Conservation (phyloP, 106 monocot species). For the Chionographis japonica region DNA sequence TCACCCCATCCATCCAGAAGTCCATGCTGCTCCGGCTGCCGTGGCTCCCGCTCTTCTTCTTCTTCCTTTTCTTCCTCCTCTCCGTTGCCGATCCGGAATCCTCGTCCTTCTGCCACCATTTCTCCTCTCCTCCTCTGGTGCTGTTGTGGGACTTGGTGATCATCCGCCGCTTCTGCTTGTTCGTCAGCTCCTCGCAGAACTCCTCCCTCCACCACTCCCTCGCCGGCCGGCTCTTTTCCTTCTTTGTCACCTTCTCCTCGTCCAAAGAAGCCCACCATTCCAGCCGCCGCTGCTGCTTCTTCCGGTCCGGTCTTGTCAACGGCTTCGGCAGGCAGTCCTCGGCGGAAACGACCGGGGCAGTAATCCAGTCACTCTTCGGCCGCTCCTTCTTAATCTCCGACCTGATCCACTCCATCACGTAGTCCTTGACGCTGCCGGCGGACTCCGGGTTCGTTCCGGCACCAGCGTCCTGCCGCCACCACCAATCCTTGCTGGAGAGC, state of each 20-base stretch:
- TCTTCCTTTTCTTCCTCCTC: constrained; percentile 33
- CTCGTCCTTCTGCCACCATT: constrained; percentile 67
- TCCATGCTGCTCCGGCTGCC: constrained; percentile 36
- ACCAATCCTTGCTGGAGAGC: constrained; percentile 35
- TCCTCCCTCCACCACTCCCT: constrained; percentile 96
- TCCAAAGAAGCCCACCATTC: constrained; percentile 67
- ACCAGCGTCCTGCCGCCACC: constrained; percentile 43
- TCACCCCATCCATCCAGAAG: constrained; percentile 35
- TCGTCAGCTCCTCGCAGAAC: constrained; percentile 78
- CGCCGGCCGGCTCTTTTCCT: constrained; percentile 43
- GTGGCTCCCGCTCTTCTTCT: constrained; percentile 40
- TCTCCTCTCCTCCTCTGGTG: constrained; percentile 14
- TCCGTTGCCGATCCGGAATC: constrained; percentile 5
- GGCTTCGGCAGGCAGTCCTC: constrained; percentile 29
- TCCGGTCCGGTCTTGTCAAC: constrained; percentile 18
- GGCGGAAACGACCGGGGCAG: not conserved
- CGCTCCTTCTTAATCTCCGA: constrained; percentile 88
- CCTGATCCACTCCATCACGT: constrained; percentile 97
- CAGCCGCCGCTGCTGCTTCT: constrained; percentile 32
- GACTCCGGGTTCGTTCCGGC: constrained; percentile 23
- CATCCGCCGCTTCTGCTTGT: constrained; percentile 42
- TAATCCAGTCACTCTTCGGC: constrained; percentile 49
- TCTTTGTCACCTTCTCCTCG: constrained; percentile 36
- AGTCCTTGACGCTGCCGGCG: constrained; percentile 57
- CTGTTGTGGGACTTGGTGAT: constrained; percentile 26